Percentiles rank a stretch among this genome's conserved stretches.
Conservation (phyloP, 441 rosid species). For the Eruca vesicaria region DNA sequence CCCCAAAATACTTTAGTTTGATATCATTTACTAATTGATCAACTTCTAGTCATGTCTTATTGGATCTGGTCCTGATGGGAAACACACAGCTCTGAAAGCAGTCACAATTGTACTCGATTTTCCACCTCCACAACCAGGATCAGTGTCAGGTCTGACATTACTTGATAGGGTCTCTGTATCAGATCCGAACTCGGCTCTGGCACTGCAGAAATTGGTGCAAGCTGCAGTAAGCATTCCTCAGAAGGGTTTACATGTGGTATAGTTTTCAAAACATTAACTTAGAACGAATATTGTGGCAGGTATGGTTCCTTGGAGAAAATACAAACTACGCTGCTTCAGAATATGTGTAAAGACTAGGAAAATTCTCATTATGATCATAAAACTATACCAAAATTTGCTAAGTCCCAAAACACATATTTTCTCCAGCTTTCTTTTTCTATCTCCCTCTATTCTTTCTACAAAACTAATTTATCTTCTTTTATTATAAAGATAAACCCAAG, state of each 20-base stretch:
- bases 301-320: slow-evolving; percentile 99
- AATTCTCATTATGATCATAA: no score
- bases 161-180: slow-evolving; percentile 94
- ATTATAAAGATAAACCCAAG: no score
- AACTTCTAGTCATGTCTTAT: slow-evolving; percentile 91
- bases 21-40: slow-evolving; percentile 4
- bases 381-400: no score
- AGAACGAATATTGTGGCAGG: slow-evolving; percentile 44
- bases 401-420: no score
- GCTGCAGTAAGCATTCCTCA: slow-evolving; percentile 80
- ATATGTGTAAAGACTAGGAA: no score
- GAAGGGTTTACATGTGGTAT: slow-evolving; percentile 14
- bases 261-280: slow-evolving; percentile 9
- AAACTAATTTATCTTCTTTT: no score
- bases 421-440: no score
- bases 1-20: slow-evolving; percentile 2
- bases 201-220: slow-evolving; percentile 96
- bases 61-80: slow-evolving; percentile 99
- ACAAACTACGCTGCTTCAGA: slow-evolving; percentile 99
- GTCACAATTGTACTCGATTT: slow-evolving; percentile 99
- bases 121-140: slow-evolving; percentile 99
- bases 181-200: slow-evolving; percentile 99
- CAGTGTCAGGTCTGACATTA: slow-evolving; percentile 85
- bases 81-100: slow-evolving; percentile 99
- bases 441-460: no score